These are phyloP conservation scores for Neurospora crassa DNA, from an alignment of 2,329 filamentous ascomycete genomes.

Conservation along the genomic window DNA sequence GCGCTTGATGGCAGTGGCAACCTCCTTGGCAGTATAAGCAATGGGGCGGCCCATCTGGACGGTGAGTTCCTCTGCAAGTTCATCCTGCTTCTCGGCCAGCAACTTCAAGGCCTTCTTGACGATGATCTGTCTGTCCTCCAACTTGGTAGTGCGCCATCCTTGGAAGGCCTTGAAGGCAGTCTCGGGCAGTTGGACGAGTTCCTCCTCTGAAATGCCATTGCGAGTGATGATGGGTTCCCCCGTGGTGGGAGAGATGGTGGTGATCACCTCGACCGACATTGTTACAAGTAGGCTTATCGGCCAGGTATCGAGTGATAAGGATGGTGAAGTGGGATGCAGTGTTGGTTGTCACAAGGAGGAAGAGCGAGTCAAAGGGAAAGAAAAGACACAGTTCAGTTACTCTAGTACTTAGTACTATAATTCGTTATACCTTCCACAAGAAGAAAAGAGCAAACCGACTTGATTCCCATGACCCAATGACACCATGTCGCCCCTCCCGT, in stretches of 20 bases:
- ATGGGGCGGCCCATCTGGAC: slow-evolving; percentile 95
- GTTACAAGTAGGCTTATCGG: not conserved
- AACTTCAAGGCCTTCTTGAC: slow-evolving; percentile 69
- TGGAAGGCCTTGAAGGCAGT: slow-evolving; percentile 67
- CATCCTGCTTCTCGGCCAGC: slow-evolving; percentile 63
- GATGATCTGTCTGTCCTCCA: slow-evolving; percentile 69
- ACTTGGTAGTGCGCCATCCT: slow-evolving; percentile 63
- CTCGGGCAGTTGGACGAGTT: slow-evolving; percentile 63
- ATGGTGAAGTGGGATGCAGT: not conserved
- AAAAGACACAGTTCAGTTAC: not conserved
- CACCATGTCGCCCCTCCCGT: not conserved
- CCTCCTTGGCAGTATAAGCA: slow-evolving; percentile 72
- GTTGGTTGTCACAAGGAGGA: not conserved
- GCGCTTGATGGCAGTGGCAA: slow-evolving; percentile 75
- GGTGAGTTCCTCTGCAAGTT: slow-evolving; percentile 74
- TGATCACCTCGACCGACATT: slow-evolving; percentile 57
- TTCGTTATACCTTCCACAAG: not conserved
- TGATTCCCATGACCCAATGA: not conserved
- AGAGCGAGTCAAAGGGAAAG: not conserved
- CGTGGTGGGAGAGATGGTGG: slow-evolving; percentile 83
- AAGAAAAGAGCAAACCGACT: not conserved
- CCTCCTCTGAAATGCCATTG: slow-evolving; percentile 59
- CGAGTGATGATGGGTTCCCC: slow-evolving; percentile 76
- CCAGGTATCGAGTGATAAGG: not conserved
- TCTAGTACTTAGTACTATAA: too few species aligned